phyloP scores from a whole-genome alignment of 129 eudicot species.

The Logfia minima region DNA sequence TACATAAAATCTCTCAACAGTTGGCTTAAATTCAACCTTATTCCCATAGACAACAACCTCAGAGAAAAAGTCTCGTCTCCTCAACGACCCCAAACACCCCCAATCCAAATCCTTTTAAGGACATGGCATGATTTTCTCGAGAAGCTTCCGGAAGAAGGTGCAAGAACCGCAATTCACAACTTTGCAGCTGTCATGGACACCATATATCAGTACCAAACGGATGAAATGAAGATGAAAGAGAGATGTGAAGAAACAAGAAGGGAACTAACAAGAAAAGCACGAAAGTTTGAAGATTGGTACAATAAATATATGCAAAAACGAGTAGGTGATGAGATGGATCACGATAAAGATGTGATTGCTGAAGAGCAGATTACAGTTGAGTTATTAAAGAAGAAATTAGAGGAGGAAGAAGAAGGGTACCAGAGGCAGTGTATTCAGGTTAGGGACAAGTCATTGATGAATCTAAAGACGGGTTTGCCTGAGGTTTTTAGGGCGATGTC shows the following conservation, averaged over 20 bases:
- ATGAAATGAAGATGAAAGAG: slow-evolving; percentile 70
- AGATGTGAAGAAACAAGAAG: slow-evolving; percentile 67
- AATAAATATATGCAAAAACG: slow-evolving; percentile 58
- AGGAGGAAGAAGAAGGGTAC: slow-evolving; percentile 67
- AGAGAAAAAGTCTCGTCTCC: slow-evolving; percentile 93
- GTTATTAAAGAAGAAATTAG: slow-evolving; percentile 53
- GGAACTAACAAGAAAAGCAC: slow-evolving; percentile 51
- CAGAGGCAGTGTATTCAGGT: slow-evolving; percentile 68
- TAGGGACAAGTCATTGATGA: slow-evolving; percentile 79
- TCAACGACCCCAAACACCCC: slow-evolving; percentile 66
- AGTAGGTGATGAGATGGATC: slow-evolving; percentile 60
- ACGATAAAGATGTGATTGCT: slow-evolving; percentile 55
- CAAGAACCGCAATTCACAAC: slow-evolving; percentile 66
- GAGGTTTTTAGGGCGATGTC: slow-evolving; percentile 73
- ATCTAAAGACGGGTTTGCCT: slow-evolving; percentile 66
- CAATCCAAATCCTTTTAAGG: slow-evolving; percentile 59
- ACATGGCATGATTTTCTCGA: slow-evolving; percentile 83
- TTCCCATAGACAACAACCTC: slow-evolving; percentile 83
- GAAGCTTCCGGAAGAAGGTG: slow-evolving; percentile 92
- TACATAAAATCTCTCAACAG: slow-evolving; percentile 58
- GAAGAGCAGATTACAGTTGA: slow-evolving; percentile 66
- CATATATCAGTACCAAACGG: slow-evolving; percentile 67
- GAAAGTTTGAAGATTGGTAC: slow-evolving; percentile 76
- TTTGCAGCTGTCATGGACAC: slow-evolving; percentile 74
- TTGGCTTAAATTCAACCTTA: slow-evolving; percentile 85